Conservation (phyloP, 1,284 basidiomycete genomes). For the Cryptococcus wingfieldii region DNA sequence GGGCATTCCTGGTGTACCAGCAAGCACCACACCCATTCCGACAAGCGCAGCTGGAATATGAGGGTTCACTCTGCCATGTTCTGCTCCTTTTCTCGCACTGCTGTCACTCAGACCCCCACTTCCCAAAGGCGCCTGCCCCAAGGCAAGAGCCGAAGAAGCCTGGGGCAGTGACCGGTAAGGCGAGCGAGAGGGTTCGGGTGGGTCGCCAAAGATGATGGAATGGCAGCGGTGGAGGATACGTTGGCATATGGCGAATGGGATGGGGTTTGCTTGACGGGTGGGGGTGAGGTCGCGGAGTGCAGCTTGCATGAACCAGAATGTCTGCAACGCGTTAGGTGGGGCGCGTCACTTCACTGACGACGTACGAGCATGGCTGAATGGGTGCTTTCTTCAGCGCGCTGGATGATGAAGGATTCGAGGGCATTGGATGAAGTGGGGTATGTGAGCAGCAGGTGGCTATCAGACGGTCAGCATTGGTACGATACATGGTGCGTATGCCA, state of each 20-base stretch:
- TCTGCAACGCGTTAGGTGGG: conserved; percentile 54
- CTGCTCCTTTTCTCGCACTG: conserved; percentile 21
- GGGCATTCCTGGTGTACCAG: conserved; percentile 74
- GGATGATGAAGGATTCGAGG: conserved; percentile 84
- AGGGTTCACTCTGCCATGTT: conserved; percentile 69
- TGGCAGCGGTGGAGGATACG: conserved; percentile 89
- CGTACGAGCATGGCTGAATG: conserved; percentile 89
- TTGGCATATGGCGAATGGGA: conserved; percentile 86
- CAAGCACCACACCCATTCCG: conserved; percentile 78
- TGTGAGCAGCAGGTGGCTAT: conserved; percentile 84
- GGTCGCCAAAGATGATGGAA: conserved; percentile 92
- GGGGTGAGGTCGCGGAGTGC: conserved; percentile 78
- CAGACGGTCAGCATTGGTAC: not conserved
- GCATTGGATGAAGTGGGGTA: conserved; percentile 83
- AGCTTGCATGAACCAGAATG: conserved; percentile 96
- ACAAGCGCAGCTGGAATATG: conserved; percentile 71
- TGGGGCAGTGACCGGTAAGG: conserved; percentile 59
- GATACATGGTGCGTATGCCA: not conserved
- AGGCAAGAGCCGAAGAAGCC: conserved; percentile 29
- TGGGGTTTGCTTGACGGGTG: conserved; percentile 59
- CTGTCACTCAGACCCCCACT: not conserved
- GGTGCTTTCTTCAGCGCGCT: conserved; percentile 78
- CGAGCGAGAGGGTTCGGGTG: conserved; percentile 60
- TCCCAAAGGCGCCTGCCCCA: not conserved
- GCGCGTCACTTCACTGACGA: conserved; percentile 22